These are phyloP conservation scores for Vaccinium corymbosum DNA, from an alignment of 148 eudicot genomes.

Conservation along the genomic window DNA sequence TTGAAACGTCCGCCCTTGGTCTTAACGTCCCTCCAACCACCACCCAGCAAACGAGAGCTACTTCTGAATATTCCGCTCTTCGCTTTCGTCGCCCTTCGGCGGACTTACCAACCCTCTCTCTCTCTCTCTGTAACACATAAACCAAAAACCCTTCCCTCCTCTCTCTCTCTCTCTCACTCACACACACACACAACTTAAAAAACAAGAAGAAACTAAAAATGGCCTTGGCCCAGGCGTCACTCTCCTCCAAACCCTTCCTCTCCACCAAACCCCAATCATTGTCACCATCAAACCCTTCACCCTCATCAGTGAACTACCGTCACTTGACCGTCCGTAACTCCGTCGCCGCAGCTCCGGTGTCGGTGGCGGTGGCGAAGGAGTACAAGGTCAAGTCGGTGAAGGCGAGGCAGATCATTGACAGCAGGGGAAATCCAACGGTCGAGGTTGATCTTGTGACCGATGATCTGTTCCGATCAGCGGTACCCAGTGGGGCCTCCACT, in stretches of 20 bases:
- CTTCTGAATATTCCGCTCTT: too few relatives aligned
- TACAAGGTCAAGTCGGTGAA: constrained; percentile 62
- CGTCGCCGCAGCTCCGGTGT: constrained; percentile 27
- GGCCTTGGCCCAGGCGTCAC: constrained; percentile 45
- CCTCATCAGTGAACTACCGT: constrained; percentile 29
- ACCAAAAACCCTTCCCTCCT: not conserved
- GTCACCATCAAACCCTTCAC: constrained; percentile 16
- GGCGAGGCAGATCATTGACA: constrained; percentile 92
- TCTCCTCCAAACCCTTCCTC: constrained; percentile 56
- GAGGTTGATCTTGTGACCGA: constrained; percentile 85
- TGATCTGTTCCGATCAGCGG: constrained; percentile 78
- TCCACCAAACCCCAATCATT: constrained; percentile 42
- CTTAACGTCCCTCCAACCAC: constrained; percentile 14
- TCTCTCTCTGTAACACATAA: not conserved
- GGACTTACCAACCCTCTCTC: constrained; percentile 17
- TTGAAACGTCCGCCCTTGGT: not conserved
- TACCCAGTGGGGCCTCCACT: constrained; percentile 94
- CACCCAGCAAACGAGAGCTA: constrained; percentile 1
- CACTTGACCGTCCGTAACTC: constrained; percentile 35
- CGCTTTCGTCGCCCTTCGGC: constrained; percentile 29
- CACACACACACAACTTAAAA: too few relatives aligned
- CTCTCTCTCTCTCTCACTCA: constrained; percentile 1
- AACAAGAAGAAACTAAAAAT: constrained; percentile 8
- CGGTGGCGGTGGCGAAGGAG: constrained; percentile 26
- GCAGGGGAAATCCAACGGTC: constrained; percentile 96